These are phyloP conservation scores for Fusarium acutatum DNA, from an alignment of 2,329 filamentous ascomycete genomes.

Conservation along the genomic window DNA sequence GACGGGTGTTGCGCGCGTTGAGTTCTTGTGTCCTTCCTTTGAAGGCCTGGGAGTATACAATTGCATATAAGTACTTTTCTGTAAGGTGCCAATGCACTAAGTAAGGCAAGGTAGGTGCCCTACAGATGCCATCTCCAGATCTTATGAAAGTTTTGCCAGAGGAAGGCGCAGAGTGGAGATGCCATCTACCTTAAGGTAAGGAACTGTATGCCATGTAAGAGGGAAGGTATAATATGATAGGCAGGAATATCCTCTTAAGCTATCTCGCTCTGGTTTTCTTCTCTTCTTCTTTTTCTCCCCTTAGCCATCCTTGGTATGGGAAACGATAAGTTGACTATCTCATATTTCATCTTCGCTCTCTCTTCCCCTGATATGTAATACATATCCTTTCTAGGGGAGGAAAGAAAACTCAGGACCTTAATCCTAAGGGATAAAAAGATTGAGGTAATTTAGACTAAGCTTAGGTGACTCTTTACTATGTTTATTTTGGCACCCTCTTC, in stretches of 20 bases:
- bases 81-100: not conserved
- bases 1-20: not conserved
- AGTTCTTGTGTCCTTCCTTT: not conserved
- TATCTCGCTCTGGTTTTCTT: not conserved
- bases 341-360: not conserved
- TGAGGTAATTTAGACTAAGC: not conserved
- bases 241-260: not conserved
- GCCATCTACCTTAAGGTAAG: not conserved
- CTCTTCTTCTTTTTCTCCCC: not conserved
- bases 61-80: not conserved
- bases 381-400: not conserved
- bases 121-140: not conserved
- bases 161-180: not conserved
- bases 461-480: not conserved
- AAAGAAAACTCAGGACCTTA: not conserved
- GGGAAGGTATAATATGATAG: not conserved
- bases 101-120: not conserved
- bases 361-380: not conserved
- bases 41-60: not conserved
- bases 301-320: not conserved
- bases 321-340: not conserved
- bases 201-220: not conserved
- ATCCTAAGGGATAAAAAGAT: not conserved
- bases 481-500: not conserved
- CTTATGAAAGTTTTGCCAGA: not conserved